Percentiles rank a stretch among this genome's conserved stretches.
Evolutionary conservation across 139 green algal species (phyloP).

Genomic region (Mesostigma viride): DNA sequence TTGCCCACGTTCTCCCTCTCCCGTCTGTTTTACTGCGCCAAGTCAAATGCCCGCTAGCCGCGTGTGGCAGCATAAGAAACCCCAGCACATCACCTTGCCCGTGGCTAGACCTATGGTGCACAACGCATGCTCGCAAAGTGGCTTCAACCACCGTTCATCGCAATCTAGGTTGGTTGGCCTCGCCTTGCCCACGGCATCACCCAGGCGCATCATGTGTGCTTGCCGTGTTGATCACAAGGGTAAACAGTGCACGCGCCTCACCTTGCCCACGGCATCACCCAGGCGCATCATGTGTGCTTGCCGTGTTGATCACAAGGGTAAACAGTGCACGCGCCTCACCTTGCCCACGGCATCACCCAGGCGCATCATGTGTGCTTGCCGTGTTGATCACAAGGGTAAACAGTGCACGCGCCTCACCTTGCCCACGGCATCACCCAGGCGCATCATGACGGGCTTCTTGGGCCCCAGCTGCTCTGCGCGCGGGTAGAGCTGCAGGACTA

Average conservation of each 20-base stretch:
- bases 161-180: too few relatives aligned
- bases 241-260: too few relatives aligned
- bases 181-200: conserved; percentile 56
- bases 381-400: conserved; percentile 77
- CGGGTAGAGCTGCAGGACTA: conserved; percentile 81
- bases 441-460: conserved; percentile 66
- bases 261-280: conserved; percentile 59
- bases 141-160: too few relatives aligned
- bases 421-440: conserved; percentile 69
- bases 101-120: too few relatives aligned
- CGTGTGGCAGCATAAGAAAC: too few relatives aligned
- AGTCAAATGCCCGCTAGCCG: too few relatives aligned
- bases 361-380: conserved; percentile 62
- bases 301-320: conserved; percentile 77
- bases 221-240: conserved; percentile 68
- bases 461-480: conserved; percentile 71
- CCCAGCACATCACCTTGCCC: too few relatives aligned
- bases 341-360: conserved; percentile 70
- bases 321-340: too few relatives aligned
- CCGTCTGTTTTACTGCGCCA: too few relatives aligned
- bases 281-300: conserved; percentile 66
- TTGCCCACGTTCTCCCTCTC: too few relatives aligned
- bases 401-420: too few relatives aligned
- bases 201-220: conserved; percentile 64
- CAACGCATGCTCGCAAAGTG: too few relatives aligned